Percentiles rank a stretch among this genome's conserved stretches.
phyloP scores from a whole-genome alignment of 1,139 yeast genomes.

The Taphrina betulina region DNA sequence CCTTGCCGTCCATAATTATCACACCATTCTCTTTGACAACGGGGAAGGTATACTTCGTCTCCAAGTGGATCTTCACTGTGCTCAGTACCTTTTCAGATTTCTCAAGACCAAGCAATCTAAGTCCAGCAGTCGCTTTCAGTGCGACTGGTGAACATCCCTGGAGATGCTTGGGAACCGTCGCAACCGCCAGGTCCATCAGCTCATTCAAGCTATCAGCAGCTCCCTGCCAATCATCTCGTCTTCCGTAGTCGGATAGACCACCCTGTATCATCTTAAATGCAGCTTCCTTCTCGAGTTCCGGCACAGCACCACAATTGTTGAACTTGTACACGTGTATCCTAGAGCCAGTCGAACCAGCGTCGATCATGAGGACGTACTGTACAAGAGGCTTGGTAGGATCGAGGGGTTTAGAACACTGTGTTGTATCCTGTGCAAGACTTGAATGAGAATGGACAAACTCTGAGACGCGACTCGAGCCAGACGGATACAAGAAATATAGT shows the following conservation, averaged over 20 bases:
- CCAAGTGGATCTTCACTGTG: slow-evolving; percentile 74
- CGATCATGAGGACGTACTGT: slow-evolving; percentile 81
- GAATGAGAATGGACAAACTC: neutral
- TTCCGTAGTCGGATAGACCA: slow-evolving; percentile 82
- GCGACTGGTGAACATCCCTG: slow-evolving; percentile 88
- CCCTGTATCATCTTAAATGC: slow-evolving; percentile 83
- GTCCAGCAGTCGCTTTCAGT: slow-evolving; percentile 97
- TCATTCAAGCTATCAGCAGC: slow-evolving; percentile 89
- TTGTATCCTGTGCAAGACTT: slow-evolving; percentile 6
- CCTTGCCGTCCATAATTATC: slow-evolving; percentile 90
- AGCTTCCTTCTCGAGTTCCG: slow-evolving; percentile 69
- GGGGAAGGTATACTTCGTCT: slow-evolving; percentile 80
- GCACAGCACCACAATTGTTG: slow-evolving; percentile 80
- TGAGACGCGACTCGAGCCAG: neutral
- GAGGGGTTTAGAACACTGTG: slow-evolving; percentile 35
- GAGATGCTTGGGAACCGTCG: slow-evolving; percentile 67
- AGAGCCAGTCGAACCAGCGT: slow-evolving; percentile 97
- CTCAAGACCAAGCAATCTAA: slow-evolving; percentile 76
- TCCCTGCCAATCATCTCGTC: slow-evolving; percentile 59
- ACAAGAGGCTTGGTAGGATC: slow-evolving; percentile 38
- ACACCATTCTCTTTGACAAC: slow-evolving; percentile 83
- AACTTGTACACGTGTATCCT: slow-evolving; percentile 91
- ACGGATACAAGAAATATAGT: slow-evolving; percentile 12
- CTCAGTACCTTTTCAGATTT: slow-evolving; percentile 67
- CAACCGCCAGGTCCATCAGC: slow-evolving; percentile 68